Evolutionary conservation across 805 yeast genomes (phyloP).

Genomic region (Sporopachydermia quercuum): DNA sequence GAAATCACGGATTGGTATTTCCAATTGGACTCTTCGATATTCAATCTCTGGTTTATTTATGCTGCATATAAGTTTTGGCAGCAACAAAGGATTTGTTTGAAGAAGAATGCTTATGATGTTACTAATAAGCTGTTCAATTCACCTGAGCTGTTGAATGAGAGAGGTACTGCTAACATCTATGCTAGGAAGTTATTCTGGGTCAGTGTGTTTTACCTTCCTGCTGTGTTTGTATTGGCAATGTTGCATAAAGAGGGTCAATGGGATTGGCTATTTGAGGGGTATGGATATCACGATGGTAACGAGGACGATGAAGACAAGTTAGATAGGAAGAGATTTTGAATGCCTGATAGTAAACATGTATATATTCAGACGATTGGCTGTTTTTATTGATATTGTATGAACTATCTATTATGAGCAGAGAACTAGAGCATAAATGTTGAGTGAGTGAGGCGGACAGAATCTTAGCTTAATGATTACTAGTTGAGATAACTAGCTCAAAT

Average conservation of each 20-base stretch:
- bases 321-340: too few relatives aligned
- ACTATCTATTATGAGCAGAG: too few relatives aligned
- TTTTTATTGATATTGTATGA: too few relatives aligned
- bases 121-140: conserved; percentile 24
- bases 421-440: too few relatives aligned
- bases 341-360: too few relatives aligned
- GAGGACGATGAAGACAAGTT: too few relatives aligned
- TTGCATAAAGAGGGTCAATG: conserved; percentile 90
- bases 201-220: conserved; percentile 88
- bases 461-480: too few relatives aligned
- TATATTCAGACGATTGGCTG: too few relatives aligned
- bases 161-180: conserved; percentile 30
- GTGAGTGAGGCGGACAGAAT: too few relatives aligned
- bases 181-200: conserved; percentile 90
- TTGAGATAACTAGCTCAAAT: too few relatives aligned
- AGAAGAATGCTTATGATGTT: conserved; percentile 27
- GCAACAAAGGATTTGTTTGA: conserved; percentile 51
- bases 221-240: conserved; percentile 80
- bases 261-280: conserved; percentile 59
- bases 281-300: conserved; percentile 14
- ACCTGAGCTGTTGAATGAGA: conserved; percentile 6
- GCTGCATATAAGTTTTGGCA: conserved; percentile 74
- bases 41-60: conserved; percentile 77
- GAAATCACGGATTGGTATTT: conserved; percentile 75
- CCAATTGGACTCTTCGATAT: conserved; percentile 62